Evolutionary conservation across 805 yeast genomes (phyloP).

Genomic region (Spathaspora sp.): DNA sequence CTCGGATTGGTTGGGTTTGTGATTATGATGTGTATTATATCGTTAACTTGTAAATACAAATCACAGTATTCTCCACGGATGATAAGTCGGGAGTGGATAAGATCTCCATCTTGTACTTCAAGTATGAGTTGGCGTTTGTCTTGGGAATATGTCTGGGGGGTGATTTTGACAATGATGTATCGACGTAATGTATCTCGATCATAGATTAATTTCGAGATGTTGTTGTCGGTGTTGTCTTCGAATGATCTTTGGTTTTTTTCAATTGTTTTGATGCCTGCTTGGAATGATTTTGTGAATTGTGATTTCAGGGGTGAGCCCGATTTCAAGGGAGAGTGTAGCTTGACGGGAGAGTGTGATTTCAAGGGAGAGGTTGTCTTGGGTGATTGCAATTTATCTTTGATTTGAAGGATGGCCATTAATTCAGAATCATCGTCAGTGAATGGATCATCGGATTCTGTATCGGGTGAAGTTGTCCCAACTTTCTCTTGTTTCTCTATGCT

Average conservation of each 20-base stretch:
- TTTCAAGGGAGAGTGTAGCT: neutral
- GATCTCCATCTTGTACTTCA: slow-evolving; percentile 43
- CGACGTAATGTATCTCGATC: slow-evolving; percentile 47
- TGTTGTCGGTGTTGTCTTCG: neutral
- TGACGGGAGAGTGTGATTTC: neutral
- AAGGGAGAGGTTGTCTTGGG: neutral
- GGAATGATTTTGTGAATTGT: slow-evolving; percentile 8
- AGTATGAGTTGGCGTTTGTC: slow-evolving; percentile 48
- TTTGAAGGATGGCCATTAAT: slow-evolving; percentile 8
- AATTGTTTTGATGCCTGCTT: slow-evolving; percentile 10
- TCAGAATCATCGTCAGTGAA: slow-evolving; percentile 18
- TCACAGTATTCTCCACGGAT: slow-evolving; percentile 61
- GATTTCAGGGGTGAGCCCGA: neutral
- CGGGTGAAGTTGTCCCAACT: neutral
- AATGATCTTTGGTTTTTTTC: slow-evolving; percentile 6
- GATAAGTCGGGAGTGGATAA: slow-evolving; percentile 36
- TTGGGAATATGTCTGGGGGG: slow-evolving; percentile 9
- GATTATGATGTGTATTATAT: slow-evolving; percentile 61
- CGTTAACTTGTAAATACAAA: slow-evolving; percentile 46
- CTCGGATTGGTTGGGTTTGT: slow-evolving; percentile 33
- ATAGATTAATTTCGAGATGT: slow-evolving; percentile 2
- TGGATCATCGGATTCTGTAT: slow-evolving; percentile 13
- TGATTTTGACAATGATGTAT: slow-evolving; percentile 39
- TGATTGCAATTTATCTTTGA: neutral
- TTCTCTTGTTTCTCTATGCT: neutral